Conservation (phyloP, 495 filamentous ascomycete genomes). For the Podospora appendiculata region DNA sequence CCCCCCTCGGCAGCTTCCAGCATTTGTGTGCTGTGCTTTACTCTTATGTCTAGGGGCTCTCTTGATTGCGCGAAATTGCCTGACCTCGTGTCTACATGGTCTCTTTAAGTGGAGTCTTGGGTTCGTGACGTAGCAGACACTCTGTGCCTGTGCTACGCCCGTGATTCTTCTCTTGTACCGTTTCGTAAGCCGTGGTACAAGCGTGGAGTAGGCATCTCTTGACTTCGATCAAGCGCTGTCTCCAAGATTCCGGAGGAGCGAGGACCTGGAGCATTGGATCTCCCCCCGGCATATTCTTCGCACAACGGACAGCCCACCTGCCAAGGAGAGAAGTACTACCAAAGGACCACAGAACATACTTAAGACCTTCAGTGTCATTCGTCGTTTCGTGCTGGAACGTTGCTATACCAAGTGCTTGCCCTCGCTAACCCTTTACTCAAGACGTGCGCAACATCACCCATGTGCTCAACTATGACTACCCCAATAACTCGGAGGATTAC, state of each 20-base stretch:
- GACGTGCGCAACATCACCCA: conserved; percentile 99
- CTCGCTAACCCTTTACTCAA: conserved; percentile 82
- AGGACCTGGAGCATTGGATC: conserved; percentile 65
- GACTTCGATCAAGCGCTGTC: conserved; percentile 50
- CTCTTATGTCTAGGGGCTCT: conserved; percentile 75
- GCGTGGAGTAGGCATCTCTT: conserved; percentile 67
- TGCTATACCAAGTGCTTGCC: conserved; percentile 43
- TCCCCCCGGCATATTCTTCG: conserved; percentile 46
- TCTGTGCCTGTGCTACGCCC: conserved; percentile 53
- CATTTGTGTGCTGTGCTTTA: conserved; percentile 77
- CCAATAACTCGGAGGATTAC: conserved; percentile 99
- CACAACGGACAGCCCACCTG: conserved; percentile 45
- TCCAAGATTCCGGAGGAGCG: conserved; percentile 46
- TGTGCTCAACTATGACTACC: conserved; percentile 99
- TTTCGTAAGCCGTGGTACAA: conserved; percentile 49
- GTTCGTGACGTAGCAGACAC: conserved; percentile 62
- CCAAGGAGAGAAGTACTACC: conserved; percentile 53
- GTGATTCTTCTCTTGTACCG: conserved; percentile 69
- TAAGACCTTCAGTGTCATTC: conserved; percentile 36
- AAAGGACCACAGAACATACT: conserved; percentile 59
- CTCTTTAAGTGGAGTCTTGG: conserved; percentile 73
- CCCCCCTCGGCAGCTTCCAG: conserved; percentile 51
- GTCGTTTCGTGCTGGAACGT: conserved; percentile 46
- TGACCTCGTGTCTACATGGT: conserved; percentile 77
- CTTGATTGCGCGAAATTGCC: conserved; percentile 76